Evolutionary conservation across 371 early-diverging fungal species (phyloP).

Genomic region (Mucor irregularis): DNA sequence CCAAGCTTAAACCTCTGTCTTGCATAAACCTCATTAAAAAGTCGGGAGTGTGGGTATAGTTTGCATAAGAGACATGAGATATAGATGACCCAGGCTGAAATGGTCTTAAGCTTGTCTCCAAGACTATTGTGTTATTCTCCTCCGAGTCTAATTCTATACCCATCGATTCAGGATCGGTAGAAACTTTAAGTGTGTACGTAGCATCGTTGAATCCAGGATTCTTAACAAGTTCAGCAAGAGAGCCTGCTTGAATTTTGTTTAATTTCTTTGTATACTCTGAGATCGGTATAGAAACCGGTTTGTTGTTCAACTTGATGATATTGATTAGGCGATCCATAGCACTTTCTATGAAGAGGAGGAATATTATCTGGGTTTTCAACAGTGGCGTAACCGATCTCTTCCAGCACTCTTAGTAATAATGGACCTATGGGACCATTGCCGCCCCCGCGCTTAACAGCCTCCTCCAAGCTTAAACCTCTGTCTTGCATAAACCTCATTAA

Average conservation of each 20-base stretch:
- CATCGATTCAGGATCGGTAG: slow-evolving; percentile 5
- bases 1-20: slow-evolving; percentile 29
- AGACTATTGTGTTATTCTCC: slow-evolving; percentile 5
- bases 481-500: slow-evolving; percentile 54
- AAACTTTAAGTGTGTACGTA: slow-evolving; percentile 9
- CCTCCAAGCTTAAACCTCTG: slow-evolving; percentile 24
- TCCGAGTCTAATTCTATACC: slow-evolving; percentile 4
- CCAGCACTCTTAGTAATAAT: slow-evolving; percentile 25
- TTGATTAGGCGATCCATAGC: slow-evolving; percentile 18
- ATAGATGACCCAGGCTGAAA: slow-evolving; percentile 51
- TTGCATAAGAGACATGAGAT: slow-evolving; percentile 48
- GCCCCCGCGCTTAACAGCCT: slow-evolving; percentile 15
- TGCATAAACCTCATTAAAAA: slow-evolving; percentile 57
- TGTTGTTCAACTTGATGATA: background rate
- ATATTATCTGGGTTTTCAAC: slow-evolving; percentile 1
- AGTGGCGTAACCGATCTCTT: slow-evolving; percentile 37
- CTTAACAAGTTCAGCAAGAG: slow-evolving; percentile 1
- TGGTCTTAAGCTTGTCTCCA: slow-evolving; percentile 36
- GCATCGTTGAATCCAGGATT: slow-evolving; percentile 16
- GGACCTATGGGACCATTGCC: slow-evolving; percentile 40
- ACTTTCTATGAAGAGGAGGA: slow-evolving; percentile 15
- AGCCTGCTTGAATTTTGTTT: slow-evolving; percentile 4
- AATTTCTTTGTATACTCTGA: slow-evolving; percentile 10
- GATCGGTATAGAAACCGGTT: background rate
- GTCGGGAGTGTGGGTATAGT: slow-evolving; percentile 44